Evolutionary conservation across 352 stramenopile genomes (phyloP).

Genomic region (Pythium myriotylum): DNA sequence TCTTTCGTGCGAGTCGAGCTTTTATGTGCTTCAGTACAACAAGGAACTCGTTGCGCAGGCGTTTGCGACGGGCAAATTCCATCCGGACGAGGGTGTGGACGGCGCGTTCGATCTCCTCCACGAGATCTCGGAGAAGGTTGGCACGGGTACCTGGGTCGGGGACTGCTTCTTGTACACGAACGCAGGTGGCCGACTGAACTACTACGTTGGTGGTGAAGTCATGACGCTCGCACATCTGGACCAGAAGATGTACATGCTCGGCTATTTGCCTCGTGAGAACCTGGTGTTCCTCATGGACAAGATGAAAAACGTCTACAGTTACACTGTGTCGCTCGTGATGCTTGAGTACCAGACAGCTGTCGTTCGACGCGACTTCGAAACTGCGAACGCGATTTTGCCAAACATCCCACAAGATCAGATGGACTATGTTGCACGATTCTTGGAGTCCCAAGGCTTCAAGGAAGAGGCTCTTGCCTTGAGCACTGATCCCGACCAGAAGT

Average conservation of each 20-base stretch:
- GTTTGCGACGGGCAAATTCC: slow-evolving; percentile 88
- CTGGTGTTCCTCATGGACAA: slow-evolving; percentile 99
- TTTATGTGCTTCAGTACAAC: slow-evolving; percentile 97
- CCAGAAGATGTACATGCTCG: slow-evolving; percentile 96
- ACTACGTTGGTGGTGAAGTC: slow-evolving; percentile 99
- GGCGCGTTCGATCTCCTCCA: slow-evolving; percentile 97
- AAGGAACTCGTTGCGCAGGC: slow-evolving; percentile 86
- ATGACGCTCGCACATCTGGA: slow-evolving; percentile 98
- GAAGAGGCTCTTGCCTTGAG: slow-evolving; percentile 95
- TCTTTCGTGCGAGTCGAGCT: slow-evolving; percentile 94
- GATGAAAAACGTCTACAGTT: slow-evolving; percentile 92
- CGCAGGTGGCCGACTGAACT: slow-evolving; percentile 93
- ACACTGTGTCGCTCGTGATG: slow-evolving; percentile 93
- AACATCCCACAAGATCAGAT: slow-evolving; percentile 92
- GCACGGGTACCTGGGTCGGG: slow-evolving; percentile 98
- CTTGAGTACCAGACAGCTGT: slow-evolving; percentile 99
- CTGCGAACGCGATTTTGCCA: slow-evolving; percentile 96
- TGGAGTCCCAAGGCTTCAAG: slow-evolving; percentile 99
- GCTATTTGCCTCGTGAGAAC: slow-evolving; percentile 98
- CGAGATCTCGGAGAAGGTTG: slow-evolving; percentile 96
- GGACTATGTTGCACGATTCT: slow-evolving; percentile 91
- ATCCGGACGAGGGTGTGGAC: slow-evolving; percentile 95
- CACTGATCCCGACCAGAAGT: slow-evolving; percentile 97
- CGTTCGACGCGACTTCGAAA: slow-evolving; percentile 97
- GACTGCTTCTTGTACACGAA: slow-evolving; percentile 99